Percentiles rank a stretch among this genome's conserved stretches.
These are phyloP conservation scores for Berberis vulgaris DNA, from an alignment of 164 flowering plant species.

Conservation along the genomic window DNA sequence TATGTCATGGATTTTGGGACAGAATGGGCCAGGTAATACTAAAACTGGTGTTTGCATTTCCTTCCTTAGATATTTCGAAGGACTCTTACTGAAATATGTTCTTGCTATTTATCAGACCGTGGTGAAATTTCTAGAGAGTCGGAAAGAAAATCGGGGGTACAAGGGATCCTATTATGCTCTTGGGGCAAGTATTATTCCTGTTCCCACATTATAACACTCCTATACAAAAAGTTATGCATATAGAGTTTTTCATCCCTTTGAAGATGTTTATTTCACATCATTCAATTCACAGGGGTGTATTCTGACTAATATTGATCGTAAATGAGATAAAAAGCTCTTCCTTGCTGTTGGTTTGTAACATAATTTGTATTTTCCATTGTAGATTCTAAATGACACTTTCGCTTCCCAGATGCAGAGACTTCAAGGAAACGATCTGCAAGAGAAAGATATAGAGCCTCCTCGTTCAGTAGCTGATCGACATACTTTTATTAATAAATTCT, in stretches of 20 bases:
- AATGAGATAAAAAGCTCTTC: background rate
- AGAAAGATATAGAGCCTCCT: slow-evolving; percentile 82
- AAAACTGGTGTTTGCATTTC: background rate
- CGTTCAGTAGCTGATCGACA: slow-evolving; percentile 52
- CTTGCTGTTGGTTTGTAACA: background rate
- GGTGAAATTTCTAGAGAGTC: slow-evolving; percentile 36
- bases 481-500: slow-evolving; percentile 12
- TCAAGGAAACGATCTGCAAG: slow-evolving; percentile 77
- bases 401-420: slow-evolving; percentile 92
- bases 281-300: too few species aligned
- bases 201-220: background rate
- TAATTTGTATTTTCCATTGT: slow-evolving; percentile 9
- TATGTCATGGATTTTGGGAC: slow-evolving; percentile 85
- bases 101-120: slow-evolving; percentile 24
- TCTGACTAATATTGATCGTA: too few species aligned
- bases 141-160: slow-evolving; percentile 46
- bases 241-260: too few species aligned
- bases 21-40: slow-evolving; percentile 80
- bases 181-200: slow-evolving; percentile 24
- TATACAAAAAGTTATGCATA: background rate
- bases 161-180: slow-evolving; percentile 54
- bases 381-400: slow-evolving; percentile 86
- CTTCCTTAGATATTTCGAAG: too few species aligned
- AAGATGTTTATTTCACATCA: too few species aligned
- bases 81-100: slow-evolving; percentile 10